Evolutionary conservation across 805 yeast genomes (phyloP), one percentile per base, ranked within the genome.

Genomic region (Millerozyma acaciae): DNA sequence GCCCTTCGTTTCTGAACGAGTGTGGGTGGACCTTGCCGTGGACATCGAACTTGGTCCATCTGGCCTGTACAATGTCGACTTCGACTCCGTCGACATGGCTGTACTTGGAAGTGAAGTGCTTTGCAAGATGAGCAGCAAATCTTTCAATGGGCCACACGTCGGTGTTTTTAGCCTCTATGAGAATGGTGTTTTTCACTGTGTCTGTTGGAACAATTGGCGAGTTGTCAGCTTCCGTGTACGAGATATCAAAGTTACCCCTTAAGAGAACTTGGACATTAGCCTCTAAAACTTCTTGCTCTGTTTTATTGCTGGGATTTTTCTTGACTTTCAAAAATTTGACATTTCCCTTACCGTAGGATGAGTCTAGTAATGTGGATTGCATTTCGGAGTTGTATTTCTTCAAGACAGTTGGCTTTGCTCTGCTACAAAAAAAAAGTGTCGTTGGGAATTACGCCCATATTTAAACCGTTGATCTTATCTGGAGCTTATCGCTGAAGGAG

Each of bases 81-180:
- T 79, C 79, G 25, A 83, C 72, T 21, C 83, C 89, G 30, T 78
- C 71, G 39, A 89, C 84, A 49, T 86, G 96, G 26, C 70, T 33
- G 68, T 89, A 89, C 55, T 84, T 85, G 42, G 62, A 53, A 48
- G 85, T 70, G 60, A 89, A 89, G 58, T 88, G 96, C 50, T 78
- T 66, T 28, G 85, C 94, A 43, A 89, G 65, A 43, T 77, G 85
- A 21, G 89, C 87, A 20, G 93, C 96, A 60, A 86, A 89, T 37
- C 82, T 71, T 70, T 89, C 97, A 44, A 84, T 80, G 39, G 96
- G 96, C 84, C 89, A 84, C 31, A 84, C 90, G 43, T 87, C 85
- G 31, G 76, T 72, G 52, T 74, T 79, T 62, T 83, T 84, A 44
- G 96, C 96, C 45, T 84, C 80, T 21, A 89, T 72, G 54, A 84